Conservation (phyloP, 495 filamentous ascomycete species). For the Acidiella bohemica region DNA sequence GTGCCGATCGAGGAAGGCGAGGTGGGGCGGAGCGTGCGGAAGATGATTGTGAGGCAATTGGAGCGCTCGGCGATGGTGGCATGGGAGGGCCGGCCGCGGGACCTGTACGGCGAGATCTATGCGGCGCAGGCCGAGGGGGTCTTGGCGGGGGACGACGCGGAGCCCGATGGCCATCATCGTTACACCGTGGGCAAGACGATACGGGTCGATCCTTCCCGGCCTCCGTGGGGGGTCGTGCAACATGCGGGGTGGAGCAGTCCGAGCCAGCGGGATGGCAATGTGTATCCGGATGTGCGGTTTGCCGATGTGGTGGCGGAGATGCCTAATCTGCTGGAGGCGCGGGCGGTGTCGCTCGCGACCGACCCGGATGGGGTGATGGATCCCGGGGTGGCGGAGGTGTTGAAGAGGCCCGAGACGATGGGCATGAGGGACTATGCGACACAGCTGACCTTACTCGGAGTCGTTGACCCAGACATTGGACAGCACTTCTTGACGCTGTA, state of each 20-base stretch:
- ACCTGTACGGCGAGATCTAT: conserved; percentile 26
- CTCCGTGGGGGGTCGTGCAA: conserved; percentile 64
- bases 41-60: conserved; percentile 58
- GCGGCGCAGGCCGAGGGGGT: conserved; percentile 9
- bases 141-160: conserved; percentile 2
- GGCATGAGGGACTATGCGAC: conserved; percentile 68
- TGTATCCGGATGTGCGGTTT: conserved; percentile 71
- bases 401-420: conserved; percentile 60
- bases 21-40: conserved; percentile 54
- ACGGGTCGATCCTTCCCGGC: conserved; percentile 30
- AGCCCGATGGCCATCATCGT: conserved; percentile 4
- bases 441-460: conserved; percentile 51
- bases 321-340: conserved; percentile 83
- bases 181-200: conserved; percentile 20
- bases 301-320: conserved; percentile 70
- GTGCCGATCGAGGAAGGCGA: conserved; percentile 72
- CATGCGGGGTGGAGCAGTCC: conserved; percentile 89
- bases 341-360: conserved; percentile 66
- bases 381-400: conserved; percentile 49
- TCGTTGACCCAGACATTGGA: conserved; percentile 45
- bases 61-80: conserved; percentile 68
- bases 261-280: conserved; percentile 35
- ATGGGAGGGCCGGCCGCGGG: conserved; percentile 59
- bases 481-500: conserved; percentile 59
- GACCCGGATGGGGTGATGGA: conserved; percentile 41